Evolutionary conservation across 129 eudicot species (phyloP).

Genomic region (Cynara cardunculus): DNA sequence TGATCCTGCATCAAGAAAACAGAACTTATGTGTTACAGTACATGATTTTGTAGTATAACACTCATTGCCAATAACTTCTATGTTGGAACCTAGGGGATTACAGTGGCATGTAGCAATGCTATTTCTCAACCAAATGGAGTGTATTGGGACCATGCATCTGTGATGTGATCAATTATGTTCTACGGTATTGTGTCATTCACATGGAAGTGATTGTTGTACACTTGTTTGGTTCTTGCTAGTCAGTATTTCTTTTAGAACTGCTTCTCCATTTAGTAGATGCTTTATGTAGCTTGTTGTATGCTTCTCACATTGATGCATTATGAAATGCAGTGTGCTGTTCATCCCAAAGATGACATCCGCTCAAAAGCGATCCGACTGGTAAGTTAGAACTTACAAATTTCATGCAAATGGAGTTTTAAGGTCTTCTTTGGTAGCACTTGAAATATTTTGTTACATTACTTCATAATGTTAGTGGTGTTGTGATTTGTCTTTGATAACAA

Average conservation of each 20-base stretch:
- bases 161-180: too few relatives aligned
- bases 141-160: too few relatives aligned
- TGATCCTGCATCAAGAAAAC: too few relatives aligned
- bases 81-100: too few relatives aligned
- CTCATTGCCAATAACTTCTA: too few relatives aligned
- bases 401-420: constrained; percentile 15
- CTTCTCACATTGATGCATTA: constrained; percentile 19
- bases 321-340: constrained; percentile 82
- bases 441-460: not conserved
- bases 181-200: too few relatives aligned
- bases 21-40: too few relatives aligned
- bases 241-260: not conserved
- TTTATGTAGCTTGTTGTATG: constrained; percentile 1
- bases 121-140: too few relatives aligned
- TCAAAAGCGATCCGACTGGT: constrained; percentile 94
- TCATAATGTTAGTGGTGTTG: not conserved
- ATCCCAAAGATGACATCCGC: constrained; percentile 80
- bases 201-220: not conserved
- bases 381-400: constrained; percentile 15
- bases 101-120: too few relatives aligned
- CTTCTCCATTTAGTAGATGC: not conserved
- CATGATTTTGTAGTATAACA: too few relatives aligned
- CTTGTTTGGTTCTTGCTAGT: not conserved
- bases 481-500: constrained; percentile 1
- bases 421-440: constrained; percentile 7